Evolutionary conservation across 2,329 filamentous ascomycete species (phyloP), one percentile per base, ranked within the genome.

Genomic region (Colletotrichum sansevieriae): DNA sequence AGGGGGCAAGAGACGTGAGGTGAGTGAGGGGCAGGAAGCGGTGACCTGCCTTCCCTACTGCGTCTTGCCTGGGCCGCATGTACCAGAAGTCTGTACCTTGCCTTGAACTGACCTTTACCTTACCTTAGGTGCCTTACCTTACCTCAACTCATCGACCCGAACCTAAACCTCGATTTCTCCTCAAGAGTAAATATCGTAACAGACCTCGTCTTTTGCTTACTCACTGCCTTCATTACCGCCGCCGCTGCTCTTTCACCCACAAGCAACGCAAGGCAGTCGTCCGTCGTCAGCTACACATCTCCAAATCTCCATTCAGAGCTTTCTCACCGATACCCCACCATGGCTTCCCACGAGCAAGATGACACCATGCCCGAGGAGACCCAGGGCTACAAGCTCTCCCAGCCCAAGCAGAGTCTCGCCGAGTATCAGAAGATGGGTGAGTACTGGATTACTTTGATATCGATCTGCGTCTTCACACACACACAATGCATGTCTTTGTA

Each of bases 331-430:
- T 55, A 49, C 57, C 66, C 70, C 80, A 85, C 75, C 75, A 93
- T 93, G 91, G 85, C 90, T 74, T 87, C 89, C 75, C 84, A 88
- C 77, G 85, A 91, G 73, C 65, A 68, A 68, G 94, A 97, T 71
- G 95, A 98, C 77, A 89, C 95, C 74, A 86, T 92, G 81, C 91
- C 94, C 72, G 92, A 96, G 84, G 88, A 91, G 84, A 98, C 95
- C 73, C 91, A 95, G 83, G 95, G 95, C 79, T 98, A 98, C 91
- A 98, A 97, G 90, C 92, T 98, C 78, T 95, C 94, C 74, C 94
- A 98, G 89, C 87, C 87, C 71, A 98, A 98, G 91, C 97, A 98
- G 89, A 97, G 93, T 75, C 87, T 99, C 78, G 93, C 95, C 72
- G 93, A 98, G 82, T 98, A 98, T 83, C 88, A 95, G 78, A 87